Evolutionary conservation across 768 basidiomycete genomes (phyloP).

Genomic region (Rhizopogon rudus): DNA sequence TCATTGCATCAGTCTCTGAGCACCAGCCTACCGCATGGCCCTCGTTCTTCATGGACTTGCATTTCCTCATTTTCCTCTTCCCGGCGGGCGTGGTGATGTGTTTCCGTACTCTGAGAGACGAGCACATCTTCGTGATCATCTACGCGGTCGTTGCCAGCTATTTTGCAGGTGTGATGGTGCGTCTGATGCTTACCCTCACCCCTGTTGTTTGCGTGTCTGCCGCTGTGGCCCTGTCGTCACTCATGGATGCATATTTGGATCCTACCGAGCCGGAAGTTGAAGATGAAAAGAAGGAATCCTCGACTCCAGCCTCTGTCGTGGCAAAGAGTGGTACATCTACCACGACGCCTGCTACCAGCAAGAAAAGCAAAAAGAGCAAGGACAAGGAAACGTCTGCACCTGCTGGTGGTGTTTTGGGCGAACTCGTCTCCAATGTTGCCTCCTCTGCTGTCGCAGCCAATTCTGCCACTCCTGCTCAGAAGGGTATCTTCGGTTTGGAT

Average conservation of each 20-base stretch:
- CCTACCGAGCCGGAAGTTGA: constrained; percentile 57
- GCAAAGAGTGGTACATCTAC: constrained; percentile 21
- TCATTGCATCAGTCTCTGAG: constrained; percentile 98
- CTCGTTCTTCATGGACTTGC: constrained; percentile 98
- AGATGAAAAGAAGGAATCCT: constrained; percentile 4
- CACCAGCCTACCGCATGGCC: constrained; percentile 99
- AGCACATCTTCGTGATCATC: constrained; percentile 98
- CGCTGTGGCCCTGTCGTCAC: constrained; percentile 83
- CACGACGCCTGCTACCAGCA: constrained; percentile 20
- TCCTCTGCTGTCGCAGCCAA: constrained; percentile 22
- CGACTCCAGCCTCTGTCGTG: constrained; percentile 7
- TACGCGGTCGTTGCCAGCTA: constrained; percentile 95
- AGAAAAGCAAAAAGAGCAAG: constrained; percentile 56
- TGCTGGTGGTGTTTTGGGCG: constrained; percentile 31
- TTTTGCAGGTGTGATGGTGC: constrained; percentile 99
- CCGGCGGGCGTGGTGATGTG: constrained; percentile 93
- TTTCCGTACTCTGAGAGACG: constrained; percentile 92
- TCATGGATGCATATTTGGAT: constrained; percentile 90
- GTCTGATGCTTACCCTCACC: constrained; percentile 95
- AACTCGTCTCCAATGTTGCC: constrained; percentile 37
- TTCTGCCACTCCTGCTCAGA: constrained; percentile 19
- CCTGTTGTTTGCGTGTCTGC: constrained; percentile 94
- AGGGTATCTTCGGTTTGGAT: constrained; percentile 83
- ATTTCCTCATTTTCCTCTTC: constrained; percentile 96
- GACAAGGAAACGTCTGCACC: constrained; percentile 39